Evolutionary conservation across 345 rosid genomes (phyloP), one percentile per base, ranked within the genome.

Genomic region (Clarkia xantiana): DNA sequence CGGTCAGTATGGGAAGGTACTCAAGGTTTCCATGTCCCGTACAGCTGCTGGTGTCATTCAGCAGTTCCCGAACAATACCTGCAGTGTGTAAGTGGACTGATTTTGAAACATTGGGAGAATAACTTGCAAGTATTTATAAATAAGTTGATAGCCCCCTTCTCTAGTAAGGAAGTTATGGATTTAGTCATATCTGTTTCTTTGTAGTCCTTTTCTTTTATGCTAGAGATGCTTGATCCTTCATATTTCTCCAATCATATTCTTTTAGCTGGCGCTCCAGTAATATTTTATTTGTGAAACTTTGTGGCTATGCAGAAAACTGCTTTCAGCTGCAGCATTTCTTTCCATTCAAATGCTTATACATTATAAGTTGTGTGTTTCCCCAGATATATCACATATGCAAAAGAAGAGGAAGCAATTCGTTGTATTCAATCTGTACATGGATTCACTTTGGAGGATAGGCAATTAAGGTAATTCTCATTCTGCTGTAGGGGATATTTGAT

Each of bases 401-500:
- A 61, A 70, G 95, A 89, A 68, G 97, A 80, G 59, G 97, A 89
- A 73, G 95, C 95, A 29, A 54, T 82, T 74, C 77, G 95, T 18
- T 89, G 95, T 69, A 89, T 89, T 63, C 94, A 80, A 56, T 71
- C 83, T 69, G 90, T 89, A 66, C 94, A 85, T 72, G 90, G 94
- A 22, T 89, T 77, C 69, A 68, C 79, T 49, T 75, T 89, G 87
- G 95, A 85, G 43, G 87, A 90, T 70, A 76, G 82, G 74, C 56
- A 72, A 40, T 47, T 74, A 42, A 74, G 69, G 79, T 74, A 54
- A 40, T 70, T 39, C 36, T 16, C 4, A 8, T 25, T 14, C 53
- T 39, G 0, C 16, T 44, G 12, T 4, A 23, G 16, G 34, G 4
- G 42, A 14, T 9, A 4, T 2, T 22, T 14, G 16, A 10, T 10